A percentile compares a stretch with the other conserved stretches of the same genome.
Conservation (phyloP, 192 early-diverging fungal genomes). For the Backusella morwellensis region DNA sequence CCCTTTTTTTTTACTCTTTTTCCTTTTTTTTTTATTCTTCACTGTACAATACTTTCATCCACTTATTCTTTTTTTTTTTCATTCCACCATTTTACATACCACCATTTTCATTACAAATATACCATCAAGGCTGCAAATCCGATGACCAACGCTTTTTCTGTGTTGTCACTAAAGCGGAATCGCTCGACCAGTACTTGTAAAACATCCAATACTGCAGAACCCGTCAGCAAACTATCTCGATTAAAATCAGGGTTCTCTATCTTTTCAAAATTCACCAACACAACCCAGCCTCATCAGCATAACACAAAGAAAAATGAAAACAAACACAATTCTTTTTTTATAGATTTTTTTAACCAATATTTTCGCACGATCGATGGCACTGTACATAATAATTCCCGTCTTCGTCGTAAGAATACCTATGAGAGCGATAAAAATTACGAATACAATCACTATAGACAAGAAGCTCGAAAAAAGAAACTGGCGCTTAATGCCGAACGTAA, state of each 20-base stretch:
- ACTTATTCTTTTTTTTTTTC: not conserved
- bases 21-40: not conserved
- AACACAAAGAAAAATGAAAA: not conserved
- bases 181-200: slow-evolving; percentile 14
- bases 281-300: not conserved
- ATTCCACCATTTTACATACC: not conserved
- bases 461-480: not conserved
- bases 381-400: slow-evolving; percentile 1
- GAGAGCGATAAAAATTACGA: slow-evolving; percentile 6
- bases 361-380: not conserved
- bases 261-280: not conserved
- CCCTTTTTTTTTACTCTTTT: no score
- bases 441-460: not conserved
- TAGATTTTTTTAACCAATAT: not conserved
- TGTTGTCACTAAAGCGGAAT: slow-evolving; percentile 11
- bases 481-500: not conserved
- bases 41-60: not conserved
- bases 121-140: not conserved
- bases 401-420: slow-evolving; percentile 1
- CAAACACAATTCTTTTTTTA: not conserved
- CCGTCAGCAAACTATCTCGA: slow-evolving; percentile 4
- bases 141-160: slow-evolving; percentile 15
- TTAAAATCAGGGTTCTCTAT: slow-evolving; percentile 8
- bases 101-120: not conserved
- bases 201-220: not conserved